Conservation (phyloP, 164 flowering plant species). For the Akebia trifoliata region DNA sequence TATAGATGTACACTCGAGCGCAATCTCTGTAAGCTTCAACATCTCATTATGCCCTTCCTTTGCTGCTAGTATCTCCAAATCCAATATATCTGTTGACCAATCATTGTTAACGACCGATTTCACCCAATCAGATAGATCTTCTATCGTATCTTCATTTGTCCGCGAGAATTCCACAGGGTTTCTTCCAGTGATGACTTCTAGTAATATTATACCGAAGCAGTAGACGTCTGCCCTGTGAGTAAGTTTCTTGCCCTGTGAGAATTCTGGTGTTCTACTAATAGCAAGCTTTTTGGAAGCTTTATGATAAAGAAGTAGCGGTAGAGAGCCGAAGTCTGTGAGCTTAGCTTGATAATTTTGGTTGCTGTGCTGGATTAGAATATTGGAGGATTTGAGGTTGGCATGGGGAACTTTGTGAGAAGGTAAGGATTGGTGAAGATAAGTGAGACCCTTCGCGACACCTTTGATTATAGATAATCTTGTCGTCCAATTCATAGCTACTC, state of each 20-base stretch:
- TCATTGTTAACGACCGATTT: constrained; percentile 36
- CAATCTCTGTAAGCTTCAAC: constrained; percentile 50
- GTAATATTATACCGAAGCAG: constrained; percentile 51
- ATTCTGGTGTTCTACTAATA: constrained; percentile 40
- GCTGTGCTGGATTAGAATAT: constrained; percentile 32
- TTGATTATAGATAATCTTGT: constrained; percentile 42
- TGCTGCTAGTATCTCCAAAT: constrained; percentile 36
- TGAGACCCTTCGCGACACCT: constrained; percentile 51
- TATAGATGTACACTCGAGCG: constrained; percentile 45
- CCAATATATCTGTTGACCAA: constrained; percentile 62
- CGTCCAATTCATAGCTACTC: constrained; percentile 38
- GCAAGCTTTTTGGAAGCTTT: constrained; percentile 30
- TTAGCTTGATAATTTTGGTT: constrained; percentile 26
- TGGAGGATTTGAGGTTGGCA: constrained; percentile 63
- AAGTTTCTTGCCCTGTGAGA: constrained; percentile 32
- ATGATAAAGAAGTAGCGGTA: constrained; percentile 34
- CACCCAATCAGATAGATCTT: constrained; percentile 50
- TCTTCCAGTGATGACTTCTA: constrained; percentile 60
- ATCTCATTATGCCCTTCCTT: constrained; percentile 46
- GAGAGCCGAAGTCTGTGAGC: constrained; percentile 52
- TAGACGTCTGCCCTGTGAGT: constrained; percentile 54
- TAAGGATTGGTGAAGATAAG: constrained; percentile 44
- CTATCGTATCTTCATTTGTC: constrained; percentile 3
- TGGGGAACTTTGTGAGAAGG: constrained; percentile 49
- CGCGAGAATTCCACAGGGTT: constrained; percentile 23